A percentile compares a stretch with the other conserved stretches of the same genome.
Conservation (phyloP, 129 eudicot species). For the Arctium lappa region DNA sequence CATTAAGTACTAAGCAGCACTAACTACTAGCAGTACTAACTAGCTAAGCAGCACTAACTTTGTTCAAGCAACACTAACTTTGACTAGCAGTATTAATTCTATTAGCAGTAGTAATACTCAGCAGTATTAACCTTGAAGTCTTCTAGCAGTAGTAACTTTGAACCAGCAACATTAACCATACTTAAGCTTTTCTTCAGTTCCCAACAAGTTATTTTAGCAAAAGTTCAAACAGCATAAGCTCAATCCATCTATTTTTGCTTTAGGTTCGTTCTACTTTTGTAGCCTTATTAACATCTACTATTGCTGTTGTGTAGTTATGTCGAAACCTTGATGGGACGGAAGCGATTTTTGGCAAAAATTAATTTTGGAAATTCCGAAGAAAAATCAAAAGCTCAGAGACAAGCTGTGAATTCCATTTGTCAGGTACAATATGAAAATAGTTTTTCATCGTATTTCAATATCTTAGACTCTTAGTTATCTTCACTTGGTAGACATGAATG, state of each 20-base stretch:
- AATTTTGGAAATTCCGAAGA: conserved; percentile 78
- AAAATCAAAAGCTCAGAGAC: conserved; percentile 96
- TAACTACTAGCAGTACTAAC: no score
- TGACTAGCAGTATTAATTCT: no score
- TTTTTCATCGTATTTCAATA: not conserved
- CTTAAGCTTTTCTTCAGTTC: no score
- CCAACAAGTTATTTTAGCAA: no score
- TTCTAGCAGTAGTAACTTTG: no score
- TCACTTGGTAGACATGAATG: not conserved
- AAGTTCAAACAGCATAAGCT: no score
- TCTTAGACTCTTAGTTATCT: not conserved
- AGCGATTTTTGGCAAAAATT: conserved; percentile 84
- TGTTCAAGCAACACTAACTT: no score
- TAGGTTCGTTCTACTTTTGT: not conserved
- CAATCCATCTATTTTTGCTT: not conserved
- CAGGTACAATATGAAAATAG: conserved; percentile 46
- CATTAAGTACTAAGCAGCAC: no score
- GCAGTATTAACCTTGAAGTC: no score
- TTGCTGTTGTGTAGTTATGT: conserved; percentile 57
- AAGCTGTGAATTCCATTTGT: conserved; percentile 97
- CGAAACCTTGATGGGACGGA: conserved; percentile 81
- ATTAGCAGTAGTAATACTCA: no score
- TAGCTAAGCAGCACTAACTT: no score
- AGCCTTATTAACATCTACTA: not conserved
- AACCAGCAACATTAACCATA: no score